Base-by-base conservation (phyloP, 2,329 filamentous ascomycete genomes). In the Dissoconium aciculare region DNA sequence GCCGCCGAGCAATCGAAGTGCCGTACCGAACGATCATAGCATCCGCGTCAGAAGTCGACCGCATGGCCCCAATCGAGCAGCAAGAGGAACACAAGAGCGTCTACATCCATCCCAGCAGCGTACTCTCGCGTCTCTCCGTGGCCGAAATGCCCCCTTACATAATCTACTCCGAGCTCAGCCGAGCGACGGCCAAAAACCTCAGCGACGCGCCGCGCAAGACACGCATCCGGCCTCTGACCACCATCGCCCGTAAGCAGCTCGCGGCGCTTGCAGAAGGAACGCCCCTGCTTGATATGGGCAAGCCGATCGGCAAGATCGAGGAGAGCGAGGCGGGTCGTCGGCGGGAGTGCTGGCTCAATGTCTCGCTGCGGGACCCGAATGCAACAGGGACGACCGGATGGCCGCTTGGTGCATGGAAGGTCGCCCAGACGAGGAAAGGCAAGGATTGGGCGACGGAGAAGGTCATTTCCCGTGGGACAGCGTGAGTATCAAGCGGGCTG, bases 21-120 rank as follows among this genome's bases (percentile, higher is more conserved):
- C 80, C 87, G 0, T 98, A 95, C 51, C 56, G 92, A 5, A 84
- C 89, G 0, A 72, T 98, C 4, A 72, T 85, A 42, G 75, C 83
- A 0, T 63, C 82, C 37, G 52, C 71, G 26, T 35, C 25, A 4
- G 31, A 40, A 2, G 24, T 46, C 12, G 46, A 47, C 30, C 41
- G 38, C n/a, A 34, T 41, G 4, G 28, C 37, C 3, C 32, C 33
- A 1, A 35, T 35, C 55, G 54, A 45, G 49, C 54, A 62, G 11
- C 59, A 63, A 11, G 50, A 63, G 9, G 44, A 66, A 16, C 73
- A 80, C 31, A 67, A 68, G 33, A 74, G 76, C 17, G 83, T 94
- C 2, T 95, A 80, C 51, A 71, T 95, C 26, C 89, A 95, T 52
- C 84, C 89, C 0, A 71, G 78, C 0, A 93, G 84, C 2, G 66